A percentile compares a stretch with the other conserved stretches of the same genome.
Conservation (phyloP, 2,329 filamentous ascomycete genomes). For the Albifimbria verrucaria region DNA sequence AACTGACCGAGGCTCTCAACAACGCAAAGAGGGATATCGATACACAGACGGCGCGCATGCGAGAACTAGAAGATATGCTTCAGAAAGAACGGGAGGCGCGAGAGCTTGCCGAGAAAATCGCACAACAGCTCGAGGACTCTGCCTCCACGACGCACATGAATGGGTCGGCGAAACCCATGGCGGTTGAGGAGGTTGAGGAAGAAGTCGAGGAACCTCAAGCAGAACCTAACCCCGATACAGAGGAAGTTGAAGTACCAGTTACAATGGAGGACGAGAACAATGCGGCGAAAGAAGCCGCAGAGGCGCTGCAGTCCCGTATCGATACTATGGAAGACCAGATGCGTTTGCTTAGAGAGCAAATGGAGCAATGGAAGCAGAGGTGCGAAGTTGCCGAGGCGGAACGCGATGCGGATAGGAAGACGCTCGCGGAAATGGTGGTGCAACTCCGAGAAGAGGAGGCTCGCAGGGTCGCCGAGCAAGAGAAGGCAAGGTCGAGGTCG, state of each 20-base stretch:
- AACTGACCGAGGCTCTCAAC: constrained; percentile 80
- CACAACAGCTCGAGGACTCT: constrained; percentile 64
- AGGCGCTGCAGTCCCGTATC: constrained; percentile 59
- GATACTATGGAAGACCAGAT: constrained; percentile 78
- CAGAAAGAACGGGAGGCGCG: constrained; percentile 77
- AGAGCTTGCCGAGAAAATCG: constrained; percentile 78
- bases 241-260: constrained; percentile 29
- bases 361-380: constrained; percentile 72
- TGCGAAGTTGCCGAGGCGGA: constrained; percentile 81
- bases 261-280: constrained; percentile 11
- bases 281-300: constrained; percentile 34
- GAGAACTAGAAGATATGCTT: constrained; percentile 71
- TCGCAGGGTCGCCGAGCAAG: constrained; percentile 39
- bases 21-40: constrained; percentile 85
- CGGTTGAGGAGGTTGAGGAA: constrained; percentile 19
- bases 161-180: constrained; percentile 17
- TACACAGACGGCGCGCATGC: constrained; percentile 73
- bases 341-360: constrained; percentile 73
- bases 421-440: constrained; percentile 82
- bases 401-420: constrained; percentile 66
- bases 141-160: constrained; percentile 28
- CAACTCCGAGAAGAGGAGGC: constrained; percentile 70
- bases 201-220: constrained; percentile 21
- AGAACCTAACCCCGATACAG: constrained; percentile 28
- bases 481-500: constrained; percentile 36